Percentiles rank a stretch among this genome's conserved stretches.
Conservation (phyloP, 805 yeast genomes). For the Hanseniaspora meyeri region DNA sequence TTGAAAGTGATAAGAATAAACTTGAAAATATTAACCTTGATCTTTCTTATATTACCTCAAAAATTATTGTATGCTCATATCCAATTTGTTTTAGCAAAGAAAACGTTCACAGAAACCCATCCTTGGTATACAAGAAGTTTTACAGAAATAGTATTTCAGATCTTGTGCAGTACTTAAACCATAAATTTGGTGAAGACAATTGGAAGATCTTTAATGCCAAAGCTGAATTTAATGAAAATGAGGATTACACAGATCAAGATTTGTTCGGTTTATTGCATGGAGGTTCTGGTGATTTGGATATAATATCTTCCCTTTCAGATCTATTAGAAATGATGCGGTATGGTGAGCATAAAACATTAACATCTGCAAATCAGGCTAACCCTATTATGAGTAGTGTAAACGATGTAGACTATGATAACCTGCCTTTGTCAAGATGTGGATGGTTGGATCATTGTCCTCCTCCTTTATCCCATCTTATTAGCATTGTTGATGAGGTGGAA, state of each 20-base stretch:
- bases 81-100: constrained; percentile 35
- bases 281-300: too few relatives aligned
- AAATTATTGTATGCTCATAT: constrained; percentile 61
- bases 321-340: background rate
- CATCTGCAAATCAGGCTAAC: background rate
- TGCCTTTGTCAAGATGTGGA: constrained; percentile 29
- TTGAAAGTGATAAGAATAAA: background rate
- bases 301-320: too few relatives aligned
- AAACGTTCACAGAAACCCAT: background rate
- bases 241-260: constrained; percentile 24
- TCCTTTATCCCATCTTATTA: constrained; percentile 40
- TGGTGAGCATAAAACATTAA: background rate
- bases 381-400: background rate
- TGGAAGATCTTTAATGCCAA: constrained; percentile 73
- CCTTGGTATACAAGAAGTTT: constrained; percentile 27
- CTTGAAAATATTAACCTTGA: constrained; percentile 29
- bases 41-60: constrained; percentile 52
- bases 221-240: constrained; percentile 38
- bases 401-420: too few relatives aligned
- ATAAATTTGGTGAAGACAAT: constrained; percentile 33
- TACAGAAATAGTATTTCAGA: constrained; percentile 44
- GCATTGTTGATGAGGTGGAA: constrained; percentile 35
- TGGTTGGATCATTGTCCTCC: constrained; percentile 75
- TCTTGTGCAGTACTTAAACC: constrained; percentile 37
- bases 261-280: background rate